Evolutionary conservation across 805 yeast species (phyloP).

Genomic region (Ogataea glucozyma): DNA sequence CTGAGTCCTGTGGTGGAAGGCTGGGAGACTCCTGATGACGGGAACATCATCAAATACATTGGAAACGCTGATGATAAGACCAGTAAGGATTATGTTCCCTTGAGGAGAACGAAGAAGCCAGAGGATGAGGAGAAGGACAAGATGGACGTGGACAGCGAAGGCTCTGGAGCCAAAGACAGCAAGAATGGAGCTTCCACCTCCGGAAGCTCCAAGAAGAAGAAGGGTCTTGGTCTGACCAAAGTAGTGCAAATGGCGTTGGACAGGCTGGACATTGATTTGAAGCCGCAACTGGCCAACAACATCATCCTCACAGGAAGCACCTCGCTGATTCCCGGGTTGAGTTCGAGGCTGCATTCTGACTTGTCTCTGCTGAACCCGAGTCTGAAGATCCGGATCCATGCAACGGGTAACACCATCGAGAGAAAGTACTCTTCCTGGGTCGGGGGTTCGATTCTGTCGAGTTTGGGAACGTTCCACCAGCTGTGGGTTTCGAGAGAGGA

Average conservation of each 20-base stretch:
- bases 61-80: conserved; percentile 32
- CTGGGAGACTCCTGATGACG: conserved; percentile 47
- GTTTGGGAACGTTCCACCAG: conserved; percentile 93
- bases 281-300: conserved; percentile 86
- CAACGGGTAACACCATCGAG: conserved; percentile 76
- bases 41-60: conserved; percentile 44
- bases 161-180: conserved; percentile 2
- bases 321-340: conserved; percentile 77
- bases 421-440: conserved; percentile 84
- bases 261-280: conserved; percentile 73
- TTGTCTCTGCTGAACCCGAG: conserved; percentile 74
- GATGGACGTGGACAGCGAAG: conserved; percentile 35
- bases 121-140: conserved; percentile 34
- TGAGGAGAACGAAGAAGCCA: conserved; percentile 54
- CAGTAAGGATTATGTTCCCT: conserved; percentile 70
- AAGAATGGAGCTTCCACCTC: background rate
- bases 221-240: conserved; percentile 49
- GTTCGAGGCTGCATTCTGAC: conserved; percentile 74
- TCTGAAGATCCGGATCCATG: conserved; percentile 77
- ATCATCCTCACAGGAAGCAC: conserved; percentile 85
- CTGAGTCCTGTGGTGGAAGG: conserved; percentile 34
- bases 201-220: background rate
- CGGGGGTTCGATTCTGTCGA: conserved; percentile 86
- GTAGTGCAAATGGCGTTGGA: conserved; percentile 57
- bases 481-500: conserved; percentile 89